Evolutionary conservation across 768 basidiomycete genomes (phyloP), one percentile per base, ranked within the genome.

Genomic region (Amanita exitialis): DNA sequence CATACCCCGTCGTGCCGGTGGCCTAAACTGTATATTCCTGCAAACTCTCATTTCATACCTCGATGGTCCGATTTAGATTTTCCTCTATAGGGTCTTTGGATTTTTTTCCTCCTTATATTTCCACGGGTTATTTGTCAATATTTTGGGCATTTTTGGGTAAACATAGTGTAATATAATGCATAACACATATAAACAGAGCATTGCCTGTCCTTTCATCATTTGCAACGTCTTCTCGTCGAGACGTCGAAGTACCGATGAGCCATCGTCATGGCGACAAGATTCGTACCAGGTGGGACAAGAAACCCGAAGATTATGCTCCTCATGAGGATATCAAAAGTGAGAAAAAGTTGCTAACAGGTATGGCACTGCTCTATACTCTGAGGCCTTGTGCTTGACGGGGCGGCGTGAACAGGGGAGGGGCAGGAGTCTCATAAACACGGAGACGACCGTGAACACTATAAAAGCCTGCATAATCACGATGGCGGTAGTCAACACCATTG

Each of bases 81-180:
- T 47, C 28, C 10, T 36, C 15, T 15, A 34, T 16, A 15, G 16
- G 32, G 13, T 38, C 21, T 34, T 37, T 30, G 20, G 10, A 10
- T 49, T 16, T 18, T 6, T 15, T 42, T 32, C 7, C 5, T 21
- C 42, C 8, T 48, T 23, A 16, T 36, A 16, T 36, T 28, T 28
- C 8, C 3, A 8, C 10, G 47, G 37, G 47, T 20, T 47, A 47
- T 46, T 47, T 47, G 45, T 20, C 18, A 12, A 8, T 47, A 35
- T 47, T 47, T 36, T 47, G 30, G 45, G 45, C 32, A 21, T 12
- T 36, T 20, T 18, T 20, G 34, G 18, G 16, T 35, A 47, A 18
- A 20, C 27, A 32, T 4, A 4, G 3, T 49, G 49, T 49, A 49
- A 18, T 39, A 49, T 49, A 49, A 6, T 20, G 42, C 49, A 49